Conservation (phyloP, 768 basidiomycete genomes). For the Phanerochaete carnosa region DNA sequence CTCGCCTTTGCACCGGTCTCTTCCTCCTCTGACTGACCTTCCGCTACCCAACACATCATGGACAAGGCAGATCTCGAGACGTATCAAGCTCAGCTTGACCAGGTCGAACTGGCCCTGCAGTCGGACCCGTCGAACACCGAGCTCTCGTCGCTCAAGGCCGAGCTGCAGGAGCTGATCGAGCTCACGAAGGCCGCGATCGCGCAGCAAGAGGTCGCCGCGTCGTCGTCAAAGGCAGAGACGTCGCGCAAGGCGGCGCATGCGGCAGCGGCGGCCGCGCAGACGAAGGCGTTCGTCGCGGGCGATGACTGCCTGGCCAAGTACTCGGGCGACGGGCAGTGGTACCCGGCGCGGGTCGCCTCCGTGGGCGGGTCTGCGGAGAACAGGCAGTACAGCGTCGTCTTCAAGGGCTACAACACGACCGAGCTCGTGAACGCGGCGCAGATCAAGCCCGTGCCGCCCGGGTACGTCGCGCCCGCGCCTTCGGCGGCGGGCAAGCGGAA, state of each 20-base stretch:
- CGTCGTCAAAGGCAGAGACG: slow-evolving; percentile 54
- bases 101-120: slow-evolving; percentile 78
- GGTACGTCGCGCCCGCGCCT: slow-evolving; percentile 38
- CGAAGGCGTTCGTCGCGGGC: slow-evolving; percentile 69
- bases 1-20: background rate
- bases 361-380: slow-evolving; percentile 81
- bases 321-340: slow-evolving; percentile 80
- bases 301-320: slow-evolving; percentile 87
- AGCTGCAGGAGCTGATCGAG: slow-evolving; percentile 80
- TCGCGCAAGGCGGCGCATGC: slow-evolving; percentile 54
- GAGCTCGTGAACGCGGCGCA: slow-evolving; percentile 75
- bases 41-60: slow-evolving; percentile 24
- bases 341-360: slow-evolving; percentile 84
- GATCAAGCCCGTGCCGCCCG: slow-evolving; percentile 65
- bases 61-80: slow-evolving; percentile 81
- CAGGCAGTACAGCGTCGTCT: slow-evolving; percentile 84
- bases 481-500: slow-evolving; percentile 65
- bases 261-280: slow-evolving; percentile 40
- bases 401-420: slow-evolving; percentile 89
- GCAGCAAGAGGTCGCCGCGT: slow-evolving; percentile 61
- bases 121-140: slow-evolving; percentile 73
- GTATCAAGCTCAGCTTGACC: slow-evolving; percentile 86
- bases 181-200: slow-evolving; percentile 72
- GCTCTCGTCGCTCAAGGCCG: slow-evolving; percentile 67
- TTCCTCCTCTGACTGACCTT: background rate